Percentiles rank a stretch among this genome's conserved stretches.
Evolutionary conservation across 345 rosid genomes (phyloP).

Genomic region (Carallia pectinifolia): DNA sequence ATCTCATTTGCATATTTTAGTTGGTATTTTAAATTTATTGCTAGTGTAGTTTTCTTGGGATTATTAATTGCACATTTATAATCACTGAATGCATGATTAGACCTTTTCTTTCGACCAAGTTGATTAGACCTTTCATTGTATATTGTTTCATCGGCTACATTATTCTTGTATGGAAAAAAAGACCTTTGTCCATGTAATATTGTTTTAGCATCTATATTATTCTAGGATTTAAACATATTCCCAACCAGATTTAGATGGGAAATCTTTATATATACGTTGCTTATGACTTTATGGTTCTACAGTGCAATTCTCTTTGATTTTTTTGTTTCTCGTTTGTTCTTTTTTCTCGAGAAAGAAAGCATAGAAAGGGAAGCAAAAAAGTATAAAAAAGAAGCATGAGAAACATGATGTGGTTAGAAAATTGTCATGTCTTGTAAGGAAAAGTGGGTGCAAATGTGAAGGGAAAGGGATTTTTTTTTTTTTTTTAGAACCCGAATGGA

Average conservation of each 20-base stretch:
- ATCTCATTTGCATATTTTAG: too few relatives aligned
- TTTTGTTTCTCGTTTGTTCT: conserved; percentile 12
- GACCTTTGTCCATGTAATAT: too few relatives aligned
- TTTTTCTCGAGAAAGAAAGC: conserved; percentile 34
- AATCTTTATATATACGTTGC: conserved; percentile 24
- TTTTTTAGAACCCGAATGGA: conserved; percentile 30
- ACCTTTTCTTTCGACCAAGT: too few relatives aligned
- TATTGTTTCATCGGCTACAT: too few relatives aligned
- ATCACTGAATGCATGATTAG: too few relatives aligned
- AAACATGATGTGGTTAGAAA: conserved; percentile 43
- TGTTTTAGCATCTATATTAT: too few relatives aligned
- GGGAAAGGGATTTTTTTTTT: conserved; percentile 24
- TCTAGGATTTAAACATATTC: conserved; percentile 42
- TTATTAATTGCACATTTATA: too few relatives aligned
- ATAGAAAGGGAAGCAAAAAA: background rate
- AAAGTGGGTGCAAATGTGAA: conserved; percentile 53
- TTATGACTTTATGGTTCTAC: conserved; percentile 32
- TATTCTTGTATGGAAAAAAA: too few relatives aligned
- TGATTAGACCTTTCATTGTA: too few relatives aligned
- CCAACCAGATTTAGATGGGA: conserved; percentile 39
- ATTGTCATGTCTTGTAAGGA: conserved; percentile 53
- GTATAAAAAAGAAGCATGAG: conserved; percentile 10
- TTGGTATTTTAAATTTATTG: too few relatives aligned
- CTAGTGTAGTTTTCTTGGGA: too few relatives aligned
- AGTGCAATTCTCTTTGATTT: conserved; percentile 34